Evolutionary conservation across 1,139 yeast genomes (phyloP), one percentile per base, ranked within the genome.

Genomic region (Scheffersomyces insectosa): DNA sequence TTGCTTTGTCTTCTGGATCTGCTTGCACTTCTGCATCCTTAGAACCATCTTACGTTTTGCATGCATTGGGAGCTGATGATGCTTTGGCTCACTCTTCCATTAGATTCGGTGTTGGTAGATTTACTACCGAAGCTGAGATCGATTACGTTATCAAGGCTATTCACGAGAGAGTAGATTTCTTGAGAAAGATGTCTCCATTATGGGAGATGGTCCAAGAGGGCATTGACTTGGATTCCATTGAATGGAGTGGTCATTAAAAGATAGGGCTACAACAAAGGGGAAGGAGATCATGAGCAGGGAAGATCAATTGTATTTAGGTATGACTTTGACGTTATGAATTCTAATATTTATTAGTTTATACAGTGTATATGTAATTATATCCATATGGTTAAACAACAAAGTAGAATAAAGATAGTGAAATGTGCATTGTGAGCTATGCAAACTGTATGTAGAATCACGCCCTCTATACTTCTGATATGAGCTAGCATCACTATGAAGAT

Each of bases 121-220:
- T 91, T 68, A 91, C 99, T 42, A 93, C 99, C 12, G 97, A 91
- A 55, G 95, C 82, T 36, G 99, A 93, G 69, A 81, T 93, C 45
- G 98, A 95, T 62, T 93, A 90, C 62, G 99, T 93, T 37, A 77
- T 91, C 51, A 76, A 85, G 50, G 96, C 97, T 20, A 90, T 93
- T 47, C 77, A 81, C 43, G 91, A 88, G 65, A 82, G 97, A 68
- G 99, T 93, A 41, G 86, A 85, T 49, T 90, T 89, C 68, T 79
- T 93, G 62, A 82, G 99, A 66, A 95, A 90, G 60, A 77, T 93
- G 72, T 85, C 95, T 42, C 99, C 99, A 42, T 77, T 93, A 56
- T 93, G 98, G 98, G 99, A 93, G 71, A 91, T 93, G 98, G 97
- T 89, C 43, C 97, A 93, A 69, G 99, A 93, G 54, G 99, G 99